Base-by-base conservation (phyloP, 345 rosid genomes). In the Rubroshorea leprosula region DNA sequence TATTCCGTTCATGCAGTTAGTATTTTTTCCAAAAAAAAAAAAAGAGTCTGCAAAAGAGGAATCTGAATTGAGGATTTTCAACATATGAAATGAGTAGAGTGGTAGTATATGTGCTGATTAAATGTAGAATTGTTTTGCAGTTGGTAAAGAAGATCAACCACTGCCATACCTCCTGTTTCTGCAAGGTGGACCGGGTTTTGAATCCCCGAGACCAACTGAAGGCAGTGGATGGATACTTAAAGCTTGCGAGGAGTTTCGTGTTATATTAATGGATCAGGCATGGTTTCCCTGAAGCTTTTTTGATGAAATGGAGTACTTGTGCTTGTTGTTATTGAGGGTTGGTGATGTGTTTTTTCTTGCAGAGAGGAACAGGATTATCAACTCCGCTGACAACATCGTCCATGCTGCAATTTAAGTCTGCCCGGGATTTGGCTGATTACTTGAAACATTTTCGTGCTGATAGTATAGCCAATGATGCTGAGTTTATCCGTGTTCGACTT, bases 181-280 rank as follows among this genome's bases (percentile, higher is more conserved):
- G 63, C 97, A 93, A 65, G 99, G 97, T 27, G 99, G 99, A 35
- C 99, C 99, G 17, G 99, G 99, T 49, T 86, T 81, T 60, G 99
- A 93, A 72, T 69, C 90, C 57, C 83, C 84, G 22, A 70, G 94
- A 44, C 97, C 96, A n/a, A 83, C 85, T 61, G 96, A 89, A 69
- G 76, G 81, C 20, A 68, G 94, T 49, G 99, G 94, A 21, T 93
- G 96, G 96, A 73, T 89, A 13, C 81, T 76, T 51, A 79, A 82
- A 76, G 94, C 86, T 2, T 89, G 97, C 14, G 94, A 86, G 71
- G 97, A 86, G 55, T 93, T 83, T 71, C 96, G 94, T 9, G 81
- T 93, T 47, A 72, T 93, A 26, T 79, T 93, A 78, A 83, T 93
- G 78, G 97, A 93, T 66, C 96, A 93, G 91, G 99, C 73, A 78